Evolutionary conservation across 768 basidiomycete genomes (phyloP), one percentile per base, ranked within the genome.

Genomic region (Candolleomyces aberdarensis): DNA sequence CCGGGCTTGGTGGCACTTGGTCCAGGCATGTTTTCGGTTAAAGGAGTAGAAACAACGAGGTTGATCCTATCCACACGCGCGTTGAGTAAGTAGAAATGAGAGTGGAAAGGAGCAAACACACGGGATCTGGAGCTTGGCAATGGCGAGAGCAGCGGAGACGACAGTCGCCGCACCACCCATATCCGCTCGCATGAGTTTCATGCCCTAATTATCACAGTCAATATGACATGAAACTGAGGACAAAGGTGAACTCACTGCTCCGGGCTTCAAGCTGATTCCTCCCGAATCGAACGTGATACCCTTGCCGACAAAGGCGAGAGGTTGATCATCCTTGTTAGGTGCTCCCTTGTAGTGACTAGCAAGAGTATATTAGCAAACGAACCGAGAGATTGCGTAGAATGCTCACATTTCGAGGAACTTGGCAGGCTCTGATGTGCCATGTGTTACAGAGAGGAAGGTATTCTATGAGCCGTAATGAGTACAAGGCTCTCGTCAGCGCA

Each of bases 151-250:
- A 8, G 92, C 78, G 1, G 88, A 80, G 48, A 87, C 82, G 14
- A 94, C 89, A 1, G 89, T 80, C 1, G 93, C 92, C 5, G 93
- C 93, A 57, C 92, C 92, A 62, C 92, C 94, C 93, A 94, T 94
- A 67, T 94, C 92, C 1, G 82, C 92, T 44, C 91, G 84, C 91
- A 93, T 92, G 5, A 84, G 72, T 71, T 92, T 92, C 92, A 93
- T 94, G 59, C 77, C 83, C 88, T 91, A 10, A 59, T 19, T 36
- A n/a, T 5, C n/a, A 5, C 13, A n/a, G 41, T 44, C 31, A 5
- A 20, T 41, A 19, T 31, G 5, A 3, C 0, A 2, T 17, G 6
- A 2, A 22, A 59, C 49, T 52, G 48, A 51, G 20, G 53, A 22
- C n/a, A 47, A 55, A 56, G 49, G 47, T 5, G 8, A 7, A 78